phyloP scores from a whole-genome alignment of 202 grass and related monocot genomes.

The Cymbopogon flexuosus region DNA sequence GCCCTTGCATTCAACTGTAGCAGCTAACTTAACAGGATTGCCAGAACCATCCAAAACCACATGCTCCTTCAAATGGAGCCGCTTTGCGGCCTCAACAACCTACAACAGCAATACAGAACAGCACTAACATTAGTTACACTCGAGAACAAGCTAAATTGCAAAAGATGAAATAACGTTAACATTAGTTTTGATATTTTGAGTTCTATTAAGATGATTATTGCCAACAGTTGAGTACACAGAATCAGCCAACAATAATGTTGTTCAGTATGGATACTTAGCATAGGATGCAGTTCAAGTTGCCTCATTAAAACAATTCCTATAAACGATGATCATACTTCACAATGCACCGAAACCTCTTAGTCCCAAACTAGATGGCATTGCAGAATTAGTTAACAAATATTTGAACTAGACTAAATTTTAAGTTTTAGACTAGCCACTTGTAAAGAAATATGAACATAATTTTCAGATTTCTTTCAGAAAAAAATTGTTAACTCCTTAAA shows the following conservation, averaged over 20 bases:
- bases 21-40: constrained; percentile 86
- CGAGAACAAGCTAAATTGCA: background rate
- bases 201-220: background rate
- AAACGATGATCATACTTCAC: background rate
- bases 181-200: constrained; percentile 7
- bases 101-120: constrained; percentile 26
- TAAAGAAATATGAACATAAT: background rate
- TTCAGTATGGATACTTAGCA: background rate
- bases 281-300: constrained; percentile 1
- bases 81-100: constrained; percentile 90
- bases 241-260: background rate
- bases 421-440: background rate
- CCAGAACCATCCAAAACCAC: constrained; percentile 90
- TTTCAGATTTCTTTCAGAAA: background rate
- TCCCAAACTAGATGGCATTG: background rate
- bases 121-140: constrained; percentile 15
- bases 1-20: constrained; percentile 96
- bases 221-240: background rate
- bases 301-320: background rate
- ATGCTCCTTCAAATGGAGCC: constrained; percentile 91
- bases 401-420: background rate
- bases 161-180: background rate
- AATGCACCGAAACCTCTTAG: background rate
- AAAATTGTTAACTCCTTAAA: background rate
- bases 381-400: background rate